Evolutionary conservation across 202 grass and related monocot species (phyloP).

Genomic region (Cymbopogon flexuosus): DNA sequence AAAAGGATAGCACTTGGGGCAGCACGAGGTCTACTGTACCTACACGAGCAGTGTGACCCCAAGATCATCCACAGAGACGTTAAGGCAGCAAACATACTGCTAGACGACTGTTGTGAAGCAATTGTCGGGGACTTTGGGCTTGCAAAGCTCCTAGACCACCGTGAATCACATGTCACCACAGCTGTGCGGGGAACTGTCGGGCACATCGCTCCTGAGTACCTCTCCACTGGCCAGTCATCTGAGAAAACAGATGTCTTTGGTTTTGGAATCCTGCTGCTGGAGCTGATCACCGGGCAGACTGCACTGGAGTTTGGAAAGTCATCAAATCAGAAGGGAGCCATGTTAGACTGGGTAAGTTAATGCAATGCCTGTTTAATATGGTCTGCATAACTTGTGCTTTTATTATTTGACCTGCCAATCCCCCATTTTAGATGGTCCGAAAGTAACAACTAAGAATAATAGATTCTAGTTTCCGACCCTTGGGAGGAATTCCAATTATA

Average conservation of each 20-base stretch:
- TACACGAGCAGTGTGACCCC: conserved; percentile 92
- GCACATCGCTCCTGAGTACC: conserved; percentile 90
- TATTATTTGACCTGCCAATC: no score
- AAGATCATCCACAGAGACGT: conserved; percentile 96
- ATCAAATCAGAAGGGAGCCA: conserved; percentile 88
- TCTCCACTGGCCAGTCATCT: conserved; percentile 84
- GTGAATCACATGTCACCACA: conserved; percentile 84
- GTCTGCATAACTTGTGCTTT: not conserved
- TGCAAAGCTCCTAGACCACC: conserved; percentile 83
- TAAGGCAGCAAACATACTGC: conserved; percentile 82
- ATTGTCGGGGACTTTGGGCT: conserved; percentile 87
- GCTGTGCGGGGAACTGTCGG: conserved; percentile 81
- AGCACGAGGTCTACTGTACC: conserved; percentile 77
- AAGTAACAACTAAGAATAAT: no score
- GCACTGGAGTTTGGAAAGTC: conserved; percentile 80
- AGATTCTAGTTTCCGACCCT: no score
- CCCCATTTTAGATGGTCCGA: no score
- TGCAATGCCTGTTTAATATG: not conserved
- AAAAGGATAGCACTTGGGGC: conserved; percentile 76
- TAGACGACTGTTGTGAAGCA: conserved; percentile 70
- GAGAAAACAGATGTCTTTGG: conserved; percentile 95
- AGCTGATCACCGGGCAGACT: conserved; percentile 79
- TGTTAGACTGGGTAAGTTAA: conserved; percentile 86
- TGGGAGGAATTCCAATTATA: no score
- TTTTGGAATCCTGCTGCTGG: conserved; percentile 79